These are phyloP conservation scores for Collybia nuda DNA, from an alignment of 768 basidiomycete genomes.

Conservation along the genomic window DNA sequence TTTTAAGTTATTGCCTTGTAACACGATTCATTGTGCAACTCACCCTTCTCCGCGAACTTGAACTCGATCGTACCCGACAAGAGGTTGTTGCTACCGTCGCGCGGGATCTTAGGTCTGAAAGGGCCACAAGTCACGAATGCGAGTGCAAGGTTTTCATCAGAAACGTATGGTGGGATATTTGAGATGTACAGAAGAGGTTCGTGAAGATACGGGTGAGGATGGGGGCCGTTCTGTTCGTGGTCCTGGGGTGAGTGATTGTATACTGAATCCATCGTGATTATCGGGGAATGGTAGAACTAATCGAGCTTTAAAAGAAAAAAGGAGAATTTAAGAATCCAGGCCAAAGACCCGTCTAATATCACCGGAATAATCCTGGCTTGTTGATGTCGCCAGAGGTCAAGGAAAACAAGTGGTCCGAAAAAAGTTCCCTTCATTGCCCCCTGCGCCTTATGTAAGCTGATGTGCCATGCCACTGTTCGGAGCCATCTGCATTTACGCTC, in stretches of 20 bases:
- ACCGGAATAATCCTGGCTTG: constrained; percentile 16
- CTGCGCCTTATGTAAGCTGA: constrained; percentile 15
- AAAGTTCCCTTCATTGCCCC: constrained; percentile 10
- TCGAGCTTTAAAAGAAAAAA: constrained; percentile 13
- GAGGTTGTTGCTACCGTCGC: constrained; percentile 51
- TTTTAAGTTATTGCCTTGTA: constrained; percentile 5
- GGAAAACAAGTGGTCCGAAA: constrained; percentile 8
- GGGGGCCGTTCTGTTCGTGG: constrained; percentile 31
- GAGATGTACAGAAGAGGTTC: constrained; percentile 83
- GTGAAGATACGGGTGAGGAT: constrained; percentile 81
- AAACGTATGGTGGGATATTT: constrained; percentile 68
- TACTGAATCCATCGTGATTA: constrained; percentile 45
- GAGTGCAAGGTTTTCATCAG: constrained; percentile 75
- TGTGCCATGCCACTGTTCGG: constrained; percentile 4
- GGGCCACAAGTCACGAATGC: constrained; percentile 77
- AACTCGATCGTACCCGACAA: constrained; percentile 82
- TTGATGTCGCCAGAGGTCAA: constrained; percentile 23
- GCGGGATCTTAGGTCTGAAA: constrained; percentile 74
- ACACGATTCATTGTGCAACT: constrained; percentile 17
- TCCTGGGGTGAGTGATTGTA: constrained; percentile 36
- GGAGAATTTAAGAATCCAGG: constrained; percentile 9
- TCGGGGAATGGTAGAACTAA: constrained; percentile 17
- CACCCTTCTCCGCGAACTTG: constrained; percentile 79
- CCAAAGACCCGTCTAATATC: constrained; percentile 9
- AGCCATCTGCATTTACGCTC: no score